These are phyloP conservation scores for Elongisporangium prolatum DNA, from an alignment of 352 stramenopile genomes.

Conservation along the genomic window DNA sequence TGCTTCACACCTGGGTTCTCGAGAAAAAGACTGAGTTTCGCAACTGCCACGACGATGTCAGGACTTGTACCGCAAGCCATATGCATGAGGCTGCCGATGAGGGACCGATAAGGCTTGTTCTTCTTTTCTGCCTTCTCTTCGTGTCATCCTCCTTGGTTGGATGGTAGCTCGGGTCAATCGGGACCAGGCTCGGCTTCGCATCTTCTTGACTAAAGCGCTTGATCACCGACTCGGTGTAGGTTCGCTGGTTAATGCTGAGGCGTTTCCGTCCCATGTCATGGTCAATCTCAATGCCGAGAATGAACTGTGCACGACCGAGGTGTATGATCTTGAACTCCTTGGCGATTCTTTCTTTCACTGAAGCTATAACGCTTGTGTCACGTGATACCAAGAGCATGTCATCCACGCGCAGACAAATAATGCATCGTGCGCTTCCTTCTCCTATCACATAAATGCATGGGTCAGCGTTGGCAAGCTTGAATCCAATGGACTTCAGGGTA, in stretches of 20 bases:
- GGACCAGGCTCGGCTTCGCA: constrained; percentile 8
- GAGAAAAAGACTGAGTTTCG: constrained; percentile 17
- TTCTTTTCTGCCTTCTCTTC: constrained; percentile 11
- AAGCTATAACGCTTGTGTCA: constrained; percentile 1
- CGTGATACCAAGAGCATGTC: constrained; percentile 5
- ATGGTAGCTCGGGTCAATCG: constrained; percentile 3
- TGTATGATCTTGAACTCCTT: constrained; percentile 10
- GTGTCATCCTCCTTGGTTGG: constrained; percentile 1
- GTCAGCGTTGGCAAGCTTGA: constrained; percentile 8
- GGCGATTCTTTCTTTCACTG: constrained; percentile 7
- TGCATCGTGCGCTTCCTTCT: constrained; percentile 5
- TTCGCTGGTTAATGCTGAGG: constrained; percentile 4
- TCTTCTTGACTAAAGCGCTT: constrained; percentile 9
- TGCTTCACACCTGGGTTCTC: constrained; percentile 15
- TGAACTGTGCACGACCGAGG: constrained; percentile 12
- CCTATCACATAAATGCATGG: constrained; percentile 12
- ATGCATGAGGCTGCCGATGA: constrained; percentile 17
- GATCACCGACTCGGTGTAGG: constrained; percentile 6
- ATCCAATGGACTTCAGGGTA: constrained; percentile 14
- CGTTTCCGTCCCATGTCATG: constrained; percentile 6
- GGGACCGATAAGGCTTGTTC: constrained; percentile 10
- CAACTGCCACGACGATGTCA: constrained; percentile 11
- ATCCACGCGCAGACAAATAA: constrained; percentile 15
- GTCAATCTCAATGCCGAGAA: constrained; percentile 21
- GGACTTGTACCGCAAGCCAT: constrained; percentile 14